A percentile compares a stretch with the other conserved stretches of the same genome.
These are phyloP conservation scores for Nitzschia sp. DNA, from an alignment of 108 stramenopile species.

Conservation along the genomic window DNA sequence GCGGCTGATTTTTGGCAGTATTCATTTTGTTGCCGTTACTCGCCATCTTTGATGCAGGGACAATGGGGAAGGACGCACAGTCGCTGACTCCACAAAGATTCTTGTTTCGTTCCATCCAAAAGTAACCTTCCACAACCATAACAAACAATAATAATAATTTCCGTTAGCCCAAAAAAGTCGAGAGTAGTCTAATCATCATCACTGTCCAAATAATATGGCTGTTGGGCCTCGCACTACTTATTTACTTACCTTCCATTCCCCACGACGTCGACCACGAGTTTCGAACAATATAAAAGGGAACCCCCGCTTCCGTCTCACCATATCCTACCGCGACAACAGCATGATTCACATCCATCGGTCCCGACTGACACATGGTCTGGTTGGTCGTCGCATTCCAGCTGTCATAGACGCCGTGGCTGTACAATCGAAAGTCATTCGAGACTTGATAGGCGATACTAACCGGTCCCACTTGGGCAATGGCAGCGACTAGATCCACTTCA, in stretches of 20 bases:
- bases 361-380: slow-evolving; percentile 42
- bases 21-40: too few species aligned
- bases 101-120: slow-evolving; percentile 47
- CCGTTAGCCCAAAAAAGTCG: too few species aligned
- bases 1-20: too few species aligned
- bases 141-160: too few species aligned
- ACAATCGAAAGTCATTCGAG: slow-evolving; percentile 59
- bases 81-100: slow-evolving; percentile 54
- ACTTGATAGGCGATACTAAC: slow-evolving; percentile 84
- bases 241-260: slow-evolving; percentile 55
- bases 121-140: too few species aligned
- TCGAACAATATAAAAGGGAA: slow-evolving; percentile 56
- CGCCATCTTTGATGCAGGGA: slow-evolving; percentile 13
- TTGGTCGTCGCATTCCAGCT: slow-evolving; percentile 54
- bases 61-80: slow-evolving; percentile 52
- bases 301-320: slow-evolving; percentile 26
- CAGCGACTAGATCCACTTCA: slow-evolving; percentile 56
- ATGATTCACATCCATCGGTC: slow-evolving; percentile 59
- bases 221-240: too few species aligned
- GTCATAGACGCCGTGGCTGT: slow-evolving; percentile 60
- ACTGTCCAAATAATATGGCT: too few species aligned
- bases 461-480: slow-evolving; percentile 46
- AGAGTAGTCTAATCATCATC: too few species aligned
- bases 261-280: slow-evolving; percentile 64
- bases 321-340: slow-evolving; percentile 81